Base-by-base conservation (phyloP, 1,139 yeast genomes). In the Kluyveromyces sp. region DNA sequence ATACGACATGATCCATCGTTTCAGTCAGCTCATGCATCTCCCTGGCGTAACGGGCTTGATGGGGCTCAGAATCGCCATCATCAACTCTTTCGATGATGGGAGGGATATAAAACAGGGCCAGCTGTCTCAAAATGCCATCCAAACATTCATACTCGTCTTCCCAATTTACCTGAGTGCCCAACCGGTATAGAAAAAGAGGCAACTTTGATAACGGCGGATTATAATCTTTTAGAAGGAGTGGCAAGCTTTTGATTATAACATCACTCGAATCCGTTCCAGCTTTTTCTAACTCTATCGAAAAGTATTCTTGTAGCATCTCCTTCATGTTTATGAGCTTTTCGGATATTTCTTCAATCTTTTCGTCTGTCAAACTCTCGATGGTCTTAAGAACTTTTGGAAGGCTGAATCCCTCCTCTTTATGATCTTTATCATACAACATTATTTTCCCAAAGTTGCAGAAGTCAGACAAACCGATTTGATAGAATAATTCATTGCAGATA, bases 301-400 rank as follows among this genome's bases (percentile, higher is more conserved):
- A 92, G 55, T 94, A 92, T 52, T 89, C 96, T 8, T 65, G 58
- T 43, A 84, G 70, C 98, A 94, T 92, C 12, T 80, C 88, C 33
- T 66, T 67, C 84, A 82, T 80, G 0, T 57, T 61, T 36, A 68
- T 55, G 2, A 83, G 52, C 0, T 49, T 53, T 7, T 50, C 42
- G 0, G 66, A 39, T 1, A 65, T 52, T 1, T 50, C 50, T 9
- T 57, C 53, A 3, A 58, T 46, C 13, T 43, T 41, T 1, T 47
- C 43, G 11, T 54, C 49, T 3, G 60, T 57, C 47, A 61, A 53
- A 3, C 48, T 49, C n/a, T 53, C 55, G 18, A 61, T 48, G 3
- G 41, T 43, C 19, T 42, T 19, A 17, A 56, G 38, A 16, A 56
- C 33, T 3, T 48, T 44, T 3, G 20, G 34, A 6, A 57, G 33